These are phyloP conservation scores for Solanum boliviense DNA, from an alignment of 257 asterid genomes.

Conservation along the genomic window DNA sequence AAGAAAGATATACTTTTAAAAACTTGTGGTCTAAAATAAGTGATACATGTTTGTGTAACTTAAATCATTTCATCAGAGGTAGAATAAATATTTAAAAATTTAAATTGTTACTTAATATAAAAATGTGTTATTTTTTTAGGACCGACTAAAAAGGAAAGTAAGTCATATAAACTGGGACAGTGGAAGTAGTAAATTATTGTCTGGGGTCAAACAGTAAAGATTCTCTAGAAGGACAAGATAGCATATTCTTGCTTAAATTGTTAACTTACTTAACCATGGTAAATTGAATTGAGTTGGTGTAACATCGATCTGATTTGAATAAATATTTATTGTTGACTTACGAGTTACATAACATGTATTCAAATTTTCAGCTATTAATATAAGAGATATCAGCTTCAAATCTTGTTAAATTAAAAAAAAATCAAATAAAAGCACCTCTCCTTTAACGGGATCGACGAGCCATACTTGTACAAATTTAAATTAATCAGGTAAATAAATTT, in stretches of 20 bases:
- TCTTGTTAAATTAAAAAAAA: background rate
- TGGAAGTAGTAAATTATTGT: background rate
- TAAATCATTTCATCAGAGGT: no score
- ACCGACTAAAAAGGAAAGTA: fast-evolving
- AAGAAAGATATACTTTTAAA: no score
- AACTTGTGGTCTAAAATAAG: background rate
- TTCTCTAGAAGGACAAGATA: background rate
- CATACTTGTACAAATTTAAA: no score
- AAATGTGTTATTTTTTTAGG: no score
- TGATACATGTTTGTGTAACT: no score
- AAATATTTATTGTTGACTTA: background rate
- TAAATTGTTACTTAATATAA: no score
- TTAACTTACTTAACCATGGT: background rate
- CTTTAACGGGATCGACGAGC: background rate
- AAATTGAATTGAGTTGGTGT: background rate
- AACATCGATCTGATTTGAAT: background rate
- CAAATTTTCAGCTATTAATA: background rate
- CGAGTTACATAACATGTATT: background rate
- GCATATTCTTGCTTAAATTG: background rate
- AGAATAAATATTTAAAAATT: no score
- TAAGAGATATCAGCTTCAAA: background rate
- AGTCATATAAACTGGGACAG: background rate
- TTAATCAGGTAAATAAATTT: background rate
- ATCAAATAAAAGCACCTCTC: background rate
- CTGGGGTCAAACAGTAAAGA: background rate